Base-by-base conservation (phyloP, 2,329 filamentous ascomycete species). In the Claviceps pusilla region DNA sequence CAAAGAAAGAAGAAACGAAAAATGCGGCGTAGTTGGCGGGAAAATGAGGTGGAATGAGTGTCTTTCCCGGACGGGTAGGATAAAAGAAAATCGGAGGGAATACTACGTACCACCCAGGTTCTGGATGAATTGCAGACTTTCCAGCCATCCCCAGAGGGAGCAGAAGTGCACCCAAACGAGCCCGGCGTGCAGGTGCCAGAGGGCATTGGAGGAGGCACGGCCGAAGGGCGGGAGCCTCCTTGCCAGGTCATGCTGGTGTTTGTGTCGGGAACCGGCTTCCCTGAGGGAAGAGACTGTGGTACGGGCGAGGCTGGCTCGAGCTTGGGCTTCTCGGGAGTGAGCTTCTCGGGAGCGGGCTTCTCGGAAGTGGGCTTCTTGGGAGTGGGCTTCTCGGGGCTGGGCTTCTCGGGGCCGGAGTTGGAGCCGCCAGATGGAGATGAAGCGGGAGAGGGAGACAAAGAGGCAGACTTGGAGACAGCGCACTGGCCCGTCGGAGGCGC, bases 21-120 rank as follows among this genome's bases (percentile, higher is more conserved):
- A 16, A 41, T 4, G 12, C 37, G 14, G 12, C 37, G 12, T 14
- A 41, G 4, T 41, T 16, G 37, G 14, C 37, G 37, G 4, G 37
- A 41, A 7, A 41, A 16, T 1, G 14, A 41, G 37, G 37, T 4
- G 7, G 4, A 7, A 16, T 16, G 14, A 16, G 12, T 16, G 35
- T 11, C 35, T 2, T 9, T 37, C 35, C 35, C 35, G 35, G 10
- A 3, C 11, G 37, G 4, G 37, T 16, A 7, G 14, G 12, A 16
- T 41, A 16, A 16, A 41, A 41, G 37, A 4, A 41, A 41, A 41
- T 16, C 37, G 37, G 37, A 41, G 37, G 37, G 14, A 41, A 41
- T 7, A 41, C 37, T 19, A 54, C 53, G 28, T 54, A 54, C 48
- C 24, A 46, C 42, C 48, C 53, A 54, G 24, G 19, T 47, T 39